Base-by-base conservation (phyloP, 1,284 basidiomycete genomes). In the Sporisorium iseilematis-ciliati region DNA sequence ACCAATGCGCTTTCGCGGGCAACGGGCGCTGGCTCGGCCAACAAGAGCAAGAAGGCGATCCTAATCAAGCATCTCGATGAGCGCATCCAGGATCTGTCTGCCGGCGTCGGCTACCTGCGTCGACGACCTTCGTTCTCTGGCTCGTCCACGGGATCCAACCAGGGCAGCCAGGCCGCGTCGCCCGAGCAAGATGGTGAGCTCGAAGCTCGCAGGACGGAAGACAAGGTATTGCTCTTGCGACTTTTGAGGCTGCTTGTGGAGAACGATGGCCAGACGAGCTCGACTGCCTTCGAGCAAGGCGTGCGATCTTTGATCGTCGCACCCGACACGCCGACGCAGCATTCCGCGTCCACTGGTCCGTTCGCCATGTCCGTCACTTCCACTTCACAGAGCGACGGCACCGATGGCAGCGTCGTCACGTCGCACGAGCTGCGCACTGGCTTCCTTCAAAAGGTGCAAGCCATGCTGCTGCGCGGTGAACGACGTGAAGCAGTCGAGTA, bases 401-500 rank as follows among this genome's bases (percentile, higher is more conserved):
- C 55, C 16, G 57, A 64, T 10, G 65, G 55, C 41, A 64, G 43
- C 25, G 58, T 79, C 26, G 65, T 83, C 50, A 74, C 73, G 10
- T 75, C 78, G 21, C 75, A 83, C 59, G 72, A 78, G 46, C 65
- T 83, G 35, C 72, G 72, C 12, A 61, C 70, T 7, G 33, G 33
- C 46, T 82, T 83, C 66, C 51, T 85, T 40, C 70, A 81, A 33
- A 68, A 76, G 52, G 62, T 85, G 29, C 81, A 85, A 74, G 48
- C 41, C 11, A 68, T 82, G 58, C 65, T 85, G 14, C 64, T 82
- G 33, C 62, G 90, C 49, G 97, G 97, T 16, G 91, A 97, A 76
- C 91, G 93, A 62, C 90, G 90, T 26, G 90, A 92, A 72, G 97
- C 97, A 0, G 94, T 94, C 79, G 91, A 91, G 64, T 94, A 91